These are phyloP conservation scores for Fraxinus velutina DNA, from an alignment of 305 asterid genomes.

Conservation along the genomic window DNA sequence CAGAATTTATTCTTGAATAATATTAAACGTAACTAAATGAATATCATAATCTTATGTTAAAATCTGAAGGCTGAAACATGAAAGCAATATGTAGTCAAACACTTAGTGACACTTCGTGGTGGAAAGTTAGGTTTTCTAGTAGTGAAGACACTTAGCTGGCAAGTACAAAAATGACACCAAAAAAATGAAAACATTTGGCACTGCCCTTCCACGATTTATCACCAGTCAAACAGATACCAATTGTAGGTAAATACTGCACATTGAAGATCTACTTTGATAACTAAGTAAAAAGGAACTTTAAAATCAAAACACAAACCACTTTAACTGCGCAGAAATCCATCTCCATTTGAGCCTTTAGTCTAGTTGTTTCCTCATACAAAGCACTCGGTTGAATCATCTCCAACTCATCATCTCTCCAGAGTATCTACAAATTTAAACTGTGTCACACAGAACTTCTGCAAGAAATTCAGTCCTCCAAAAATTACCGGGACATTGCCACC, in stretches of 20 bases:
- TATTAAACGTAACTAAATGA: neutral
- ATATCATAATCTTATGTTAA: neutral
- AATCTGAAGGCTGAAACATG: neutral
- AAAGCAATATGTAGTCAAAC: neutral
- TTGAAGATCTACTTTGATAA: neutral
- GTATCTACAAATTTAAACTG: slow-evolving; percentile 33
- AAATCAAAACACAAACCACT: slow-evolving; percentile 27
- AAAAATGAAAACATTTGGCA: neutral
- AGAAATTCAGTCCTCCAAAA: neutral
- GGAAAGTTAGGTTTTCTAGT: neutral
- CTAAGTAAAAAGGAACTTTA: neutral
- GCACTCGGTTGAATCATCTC: slow-evolving; percentile 57
- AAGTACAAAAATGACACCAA: neutral
- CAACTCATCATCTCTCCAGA: slow-evolving; percentile 70
- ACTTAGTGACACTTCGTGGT: neutral
- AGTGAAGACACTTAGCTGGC: neutral
- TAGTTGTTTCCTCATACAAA: slow-evolving; percentile 54
- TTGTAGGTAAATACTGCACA: neutral
- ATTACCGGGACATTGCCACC: neutral
- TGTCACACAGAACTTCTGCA: neutral
- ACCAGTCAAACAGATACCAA: neutral
- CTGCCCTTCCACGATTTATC: neutral
- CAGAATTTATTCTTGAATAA: neutral
- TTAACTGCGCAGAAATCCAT: slow-evolving; percentile 48
- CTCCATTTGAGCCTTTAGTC: slow-evolving; percentile 51